Conservation (phyloP, 305 asterid species). For the Stenogyne calaminthoides region DNA sequence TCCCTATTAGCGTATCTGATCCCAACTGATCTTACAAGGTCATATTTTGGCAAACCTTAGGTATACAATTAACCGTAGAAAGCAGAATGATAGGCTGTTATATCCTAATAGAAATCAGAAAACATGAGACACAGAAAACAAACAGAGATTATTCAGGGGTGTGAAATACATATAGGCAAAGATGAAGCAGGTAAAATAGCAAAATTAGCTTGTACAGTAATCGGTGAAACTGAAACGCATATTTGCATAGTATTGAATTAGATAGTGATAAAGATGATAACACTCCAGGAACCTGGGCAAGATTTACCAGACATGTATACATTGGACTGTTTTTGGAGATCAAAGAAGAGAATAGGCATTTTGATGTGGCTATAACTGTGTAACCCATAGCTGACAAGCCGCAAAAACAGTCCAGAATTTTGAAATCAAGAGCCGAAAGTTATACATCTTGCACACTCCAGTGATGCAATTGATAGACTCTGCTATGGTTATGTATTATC, state of each 20-base stretch:
- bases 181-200: neutral
- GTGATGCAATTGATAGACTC: conserved; percentile 2
- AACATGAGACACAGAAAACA: neutral
- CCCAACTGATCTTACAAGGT: neutral
- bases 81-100: neutral
- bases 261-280: neutral
- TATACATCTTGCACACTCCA: neutral
- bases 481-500: neutral
- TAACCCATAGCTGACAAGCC: neutral
- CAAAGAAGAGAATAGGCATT: neutral
- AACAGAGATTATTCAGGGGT: neutral
- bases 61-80: neutral
- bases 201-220: neutral
- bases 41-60: conserved; percentile 11
- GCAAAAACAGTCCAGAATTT: neutral
- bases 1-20: neutral
- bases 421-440: neutral
- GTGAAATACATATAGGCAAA: neutral
- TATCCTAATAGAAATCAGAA: neutral
- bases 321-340: neutral
- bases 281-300: neutral
- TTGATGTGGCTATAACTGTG: neutral
- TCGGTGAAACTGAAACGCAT: neutral
- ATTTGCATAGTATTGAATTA: neutral
- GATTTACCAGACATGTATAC: neutral